Base-by-base conservation (phyloP, 345 rosid genomes). In the Sonneratia caseolaris region DNA sequence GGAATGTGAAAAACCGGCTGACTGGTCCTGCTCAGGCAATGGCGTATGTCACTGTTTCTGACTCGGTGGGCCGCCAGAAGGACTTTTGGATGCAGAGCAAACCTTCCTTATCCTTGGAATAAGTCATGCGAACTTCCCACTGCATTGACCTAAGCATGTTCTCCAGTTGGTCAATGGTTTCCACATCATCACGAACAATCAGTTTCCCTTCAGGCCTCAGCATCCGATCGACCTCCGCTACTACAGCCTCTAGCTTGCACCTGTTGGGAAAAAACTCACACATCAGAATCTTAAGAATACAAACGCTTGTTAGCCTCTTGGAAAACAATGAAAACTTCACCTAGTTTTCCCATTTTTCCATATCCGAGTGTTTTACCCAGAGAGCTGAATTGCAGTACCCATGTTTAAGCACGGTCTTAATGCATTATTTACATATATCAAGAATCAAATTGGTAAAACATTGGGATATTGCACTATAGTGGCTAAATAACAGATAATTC, bases 121-220 rank as follows among this genome's bases (percentile, higher is more conserved):
- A 92, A 16, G 85, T 92, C 95, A 88, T 77, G 6, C 88, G 85
- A 56, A 96, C 88, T 74, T 87, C 87, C 99, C 98, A 96, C 10
- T 89, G 81, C 96, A 91, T 84, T 0, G 95, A 76, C 64, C 80
- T 81, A 19, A 77, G 74, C 87, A 86, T 68, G 64, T 72, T 75
- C 86, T 92, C 98, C 48, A 91, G 74, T 80, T 84, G 81, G 21
- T 45, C 82, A 47, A 91, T 80, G 3, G 86, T 91, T 81, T 87
- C 87, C 0, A 83, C 84, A 19, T 87, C 68, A 75, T 96, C 99
- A 5, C 96, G 74, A 7, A 92, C 89, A 64, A 95, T 89, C 37
- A 95, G 82, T 74, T 84, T 90, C 69, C 99, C 99, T 75, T 84
- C 97, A 0, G 97, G 99, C 73, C 98, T 81, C 69, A 95, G 83